A percentile compares a stretch with the other conserved stretches of the same genome.
These are phyloP conservation scores for Hortiboletus campestris DNA, from an alignment of 768 basidiomycete genomes.

Conservation along the genomic window DNA sequence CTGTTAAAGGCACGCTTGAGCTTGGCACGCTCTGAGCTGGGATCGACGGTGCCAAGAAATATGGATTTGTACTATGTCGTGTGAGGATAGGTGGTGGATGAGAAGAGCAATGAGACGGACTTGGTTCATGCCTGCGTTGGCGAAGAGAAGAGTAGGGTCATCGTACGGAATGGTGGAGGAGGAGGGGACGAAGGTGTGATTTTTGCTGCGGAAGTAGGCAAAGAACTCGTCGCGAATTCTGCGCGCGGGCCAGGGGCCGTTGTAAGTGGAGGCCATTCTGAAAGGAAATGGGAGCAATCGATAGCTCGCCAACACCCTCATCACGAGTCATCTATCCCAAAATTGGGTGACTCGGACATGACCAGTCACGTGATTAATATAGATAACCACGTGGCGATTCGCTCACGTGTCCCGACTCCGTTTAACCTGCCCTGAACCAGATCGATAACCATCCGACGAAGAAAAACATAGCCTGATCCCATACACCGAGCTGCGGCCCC, in stretches of 20 bases:
- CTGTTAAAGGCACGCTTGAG: slow-evolving; percentile 92
- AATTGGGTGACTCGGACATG: slow-evolving; percentile 11
- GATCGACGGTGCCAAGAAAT: slow-evolving; percentile 97
- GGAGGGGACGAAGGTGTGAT: slow-evolving; percentile 87
- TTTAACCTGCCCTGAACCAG: slow-evolving; percentile 42
- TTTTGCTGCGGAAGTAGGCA: slow-evolving; percentile 74
- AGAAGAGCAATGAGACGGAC: slow-evolving; percentile 34
- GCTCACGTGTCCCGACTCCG: slow-evolving; percentile 6
- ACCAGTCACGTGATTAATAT: slow-evolving; percentile 8
- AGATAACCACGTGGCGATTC: slow-evolving; percentile 16
- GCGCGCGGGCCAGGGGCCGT: slow-evolving; percentile 69
- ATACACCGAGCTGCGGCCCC: slow-evolving; percentile 24
- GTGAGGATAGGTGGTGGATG: slow-evolving; percentile 2
- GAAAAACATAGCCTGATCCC: slow-evolving; percentile 14
- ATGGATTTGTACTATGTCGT: slow-evolving; percentile 83
- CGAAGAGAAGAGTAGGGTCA: slow-evolving; percentile 95
- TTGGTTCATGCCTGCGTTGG: slow-evolving; percentile 98
- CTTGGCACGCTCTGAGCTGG: slow-evolving; percentile 86
- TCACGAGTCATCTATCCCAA: background rate
- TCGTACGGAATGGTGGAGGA: slow-evolving; percentile 95
- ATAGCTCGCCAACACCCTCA: slow-evolving; percentile 13
- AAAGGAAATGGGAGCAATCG: slow-evolving; percentile 18
- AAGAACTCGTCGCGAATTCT: slow-evolving; percentile 89
- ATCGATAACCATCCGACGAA: slow-evolving; percentile 40
- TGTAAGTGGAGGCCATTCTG: slow-evolving; percentile 32